phyloP scores from a whole-genome alignment of 495 filamentous ascomycete genomes.

The Penicillium coprophilum region DNA sequence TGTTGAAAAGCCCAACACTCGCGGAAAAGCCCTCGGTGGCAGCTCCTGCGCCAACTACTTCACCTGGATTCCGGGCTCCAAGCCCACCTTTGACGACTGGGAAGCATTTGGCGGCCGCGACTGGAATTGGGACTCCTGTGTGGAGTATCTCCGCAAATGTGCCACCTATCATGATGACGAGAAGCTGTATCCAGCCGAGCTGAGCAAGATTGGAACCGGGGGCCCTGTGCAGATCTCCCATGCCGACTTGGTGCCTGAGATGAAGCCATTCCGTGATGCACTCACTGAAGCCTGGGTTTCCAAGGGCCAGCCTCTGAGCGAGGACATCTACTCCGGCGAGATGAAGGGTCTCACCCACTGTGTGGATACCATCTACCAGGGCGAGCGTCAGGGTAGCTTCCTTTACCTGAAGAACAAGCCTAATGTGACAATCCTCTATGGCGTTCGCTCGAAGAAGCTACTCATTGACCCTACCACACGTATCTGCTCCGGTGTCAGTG shows the following conservation, averaged over 20 bases:
- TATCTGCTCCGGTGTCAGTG: conserved; percentile 42
- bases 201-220: conserved; percentile 49
- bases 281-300: conserved; percentile 56
- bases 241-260: conserved; percentile 54
- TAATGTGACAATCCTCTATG: conserved; percentile 54
- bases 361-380: conserved; percentile 58
- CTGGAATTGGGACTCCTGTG: conserved; percentile 56
- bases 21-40: conserved; percentile 56
- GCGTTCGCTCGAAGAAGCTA: conserved; percentile 51
- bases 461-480: conserved; percentile 50
- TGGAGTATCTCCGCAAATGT: conserved; percentile 55
- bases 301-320: conserved; percentile 50
- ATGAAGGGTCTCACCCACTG: conserved; percentile 57
- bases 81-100: conserved; percentile 59
- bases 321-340: conserved; percentile 57
- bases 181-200: conserved; percentile 33
- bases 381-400: conserved; percentile 53
- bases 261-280: conserved; percentile 54
- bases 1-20: conserved; percentile 60
- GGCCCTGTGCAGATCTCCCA: conserved; percentile 58
- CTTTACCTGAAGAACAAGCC: conserved; percentile 53
- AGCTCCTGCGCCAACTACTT: conserved; percentile 55
- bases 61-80: conserved; percentile 56
- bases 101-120: conserved; percentile 52
- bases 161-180: conserved; percentile 58